These are phyloP conservation scores for Magnusiomyces fungicola DNA, from an alignment of 1,139 yeast species.

Conservation along the genomic window DNA sequence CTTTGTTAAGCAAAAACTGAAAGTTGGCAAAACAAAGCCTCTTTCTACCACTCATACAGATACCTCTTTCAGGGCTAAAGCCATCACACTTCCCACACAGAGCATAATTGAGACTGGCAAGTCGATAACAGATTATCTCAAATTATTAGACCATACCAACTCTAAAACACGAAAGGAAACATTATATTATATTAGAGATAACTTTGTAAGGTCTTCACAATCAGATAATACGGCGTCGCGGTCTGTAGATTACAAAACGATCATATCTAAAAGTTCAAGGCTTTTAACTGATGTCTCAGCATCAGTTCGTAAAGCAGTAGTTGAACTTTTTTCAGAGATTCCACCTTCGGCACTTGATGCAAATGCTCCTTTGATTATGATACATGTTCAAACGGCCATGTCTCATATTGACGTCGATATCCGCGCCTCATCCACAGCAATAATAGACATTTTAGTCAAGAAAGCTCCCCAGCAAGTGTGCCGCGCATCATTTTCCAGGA, in stretches of 20 bases:
- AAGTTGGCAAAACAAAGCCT: constrained; percentile 77
- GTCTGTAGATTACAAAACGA: constrained; percentile 41
- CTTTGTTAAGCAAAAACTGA: constrained; percentile 54
- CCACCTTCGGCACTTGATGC: constrained; percentile 38
- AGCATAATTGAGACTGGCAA: constrained; percentile 16
- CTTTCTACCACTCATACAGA: constrained; percentile 73
- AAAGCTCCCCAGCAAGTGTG: constrained; percentile 25
- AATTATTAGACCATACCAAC: constrained; percentile 74
- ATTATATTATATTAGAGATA: constrained; percentile 31
- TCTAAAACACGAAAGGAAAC: constrained; percentile 69
- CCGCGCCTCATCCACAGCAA: constrained; percentile 61
- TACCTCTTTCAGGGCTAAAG: constrained; percentile 72
- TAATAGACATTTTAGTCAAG: constrained; percentile 48
- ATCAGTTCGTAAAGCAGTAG: constrained; percentile 56
- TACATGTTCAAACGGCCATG: constrained; percentile 90
- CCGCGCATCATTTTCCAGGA: constrained; percentile 32
- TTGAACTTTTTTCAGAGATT: constrained; percentile 46
- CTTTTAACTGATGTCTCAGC: constrained; percentile 52
- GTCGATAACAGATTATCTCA: constrained; percentile 32
- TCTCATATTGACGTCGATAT: constrained; percentile 77
- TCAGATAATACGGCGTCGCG: background rate
- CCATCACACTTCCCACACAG: constrained; percentile 31
- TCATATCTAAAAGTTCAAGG: constrained; percentile 52
- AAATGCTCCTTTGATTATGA: constrained; percentile 62
- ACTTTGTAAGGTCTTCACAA: constrained; percentile 14